These are phyloP conservation scores for Saccharomyces hybrid DNA, from an alignment of 1,139 yeast species.

Conservation along the genomic window DNA sequence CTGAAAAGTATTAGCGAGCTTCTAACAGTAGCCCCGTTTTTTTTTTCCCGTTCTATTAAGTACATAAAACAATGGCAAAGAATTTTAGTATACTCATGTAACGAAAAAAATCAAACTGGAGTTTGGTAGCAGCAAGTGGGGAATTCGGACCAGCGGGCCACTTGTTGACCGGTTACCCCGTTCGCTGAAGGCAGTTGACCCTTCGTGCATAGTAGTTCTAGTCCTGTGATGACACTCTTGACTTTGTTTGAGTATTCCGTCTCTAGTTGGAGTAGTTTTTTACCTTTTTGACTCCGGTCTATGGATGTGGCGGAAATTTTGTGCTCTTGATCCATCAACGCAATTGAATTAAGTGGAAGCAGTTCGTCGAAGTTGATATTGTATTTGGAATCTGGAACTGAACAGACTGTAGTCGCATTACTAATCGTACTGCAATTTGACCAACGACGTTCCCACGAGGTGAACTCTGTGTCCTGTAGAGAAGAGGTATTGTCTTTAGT, in stretches of 20 bases:
- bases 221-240: neutral
- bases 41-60: no score
- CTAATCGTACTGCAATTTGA: neutral
- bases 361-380: neutral
- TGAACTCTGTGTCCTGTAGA: neutral
- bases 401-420: neutral
- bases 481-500: neutral
- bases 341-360: neutral
- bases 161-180: neutral
- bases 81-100: neutral
- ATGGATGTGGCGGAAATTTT: neutral
- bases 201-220: neutral
- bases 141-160: neutral
- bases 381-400: neutral
- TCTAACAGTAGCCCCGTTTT: no score
- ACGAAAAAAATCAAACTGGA: neutral
- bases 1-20: no score
- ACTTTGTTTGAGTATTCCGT: neutral
- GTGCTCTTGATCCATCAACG: neutral
- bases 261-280: neutral
- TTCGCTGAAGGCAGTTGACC: neutral
- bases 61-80: neutral
- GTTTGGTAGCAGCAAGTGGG: neutral
- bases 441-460: neutral
- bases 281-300: neutral